Base-by-base conservation (phyloP, 176 grass and related monocot species). In the Avena eriantha region DNA sequence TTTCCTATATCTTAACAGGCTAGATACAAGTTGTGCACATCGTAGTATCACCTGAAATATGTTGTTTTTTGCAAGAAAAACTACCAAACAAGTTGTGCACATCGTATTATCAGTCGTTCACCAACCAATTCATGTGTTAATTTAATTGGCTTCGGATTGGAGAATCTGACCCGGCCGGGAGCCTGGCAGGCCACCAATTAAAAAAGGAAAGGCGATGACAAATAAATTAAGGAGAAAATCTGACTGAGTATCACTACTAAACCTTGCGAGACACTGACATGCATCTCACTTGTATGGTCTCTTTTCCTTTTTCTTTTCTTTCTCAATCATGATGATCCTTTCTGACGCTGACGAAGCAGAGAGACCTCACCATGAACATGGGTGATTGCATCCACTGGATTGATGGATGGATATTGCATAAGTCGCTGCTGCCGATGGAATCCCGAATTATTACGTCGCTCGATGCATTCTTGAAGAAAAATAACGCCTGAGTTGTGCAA, bases 321-420 rank as follows among this genome's bases (percentile, higher is more conserved):
- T n/a, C 7, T 45, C 34, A 41, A 41, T 7, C 39, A 6, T 87
- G 15, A 41, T 51, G 15, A 41, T 51, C 77, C 83, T 85, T 26
- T 69, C 80, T 29, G 14, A 13, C 34, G 35, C 74, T 8, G 56
- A 65, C 16, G 24, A 33, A 29, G 33, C 18, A 50, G 72, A 23
- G 35, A 50, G 7, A 63, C 41, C 88, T 51, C 54, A 86, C 72
- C 83, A 78, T 51, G 50, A 77, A 41, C 71, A 82, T 54, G 71
- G 29, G 56, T 47, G 55, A 56, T 2, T 24, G 59, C 26, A 53
- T 10, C 11, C 36, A 77, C 24, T 31, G 21, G 59, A 46, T 48
- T 7, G 11, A 41, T 43, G 7, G 51, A 65, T 68, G 58, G 55
- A 73, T 73, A 45, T 55, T 68, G 58, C 45, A 73, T 73, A 45